Conservation (phyloP, 148 eudicot species). For the Bassia scoparia region DNA sequence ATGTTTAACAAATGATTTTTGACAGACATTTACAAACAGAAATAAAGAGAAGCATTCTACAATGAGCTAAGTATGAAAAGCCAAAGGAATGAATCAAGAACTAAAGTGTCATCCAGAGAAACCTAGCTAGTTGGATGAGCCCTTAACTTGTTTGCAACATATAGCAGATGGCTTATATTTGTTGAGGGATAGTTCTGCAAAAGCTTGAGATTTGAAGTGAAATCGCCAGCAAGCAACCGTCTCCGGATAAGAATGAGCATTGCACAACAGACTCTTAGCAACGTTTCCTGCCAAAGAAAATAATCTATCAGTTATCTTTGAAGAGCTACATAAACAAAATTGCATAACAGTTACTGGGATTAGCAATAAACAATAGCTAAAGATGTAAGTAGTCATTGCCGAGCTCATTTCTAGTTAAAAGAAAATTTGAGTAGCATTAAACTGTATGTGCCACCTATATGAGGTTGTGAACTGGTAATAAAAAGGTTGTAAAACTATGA, state of each 20-base stretch:
- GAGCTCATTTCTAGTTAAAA: not conserved
- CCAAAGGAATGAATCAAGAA: conserved; percentile 1
- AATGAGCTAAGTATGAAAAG: conserved; percentile 21
- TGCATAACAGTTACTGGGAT: not conserved
- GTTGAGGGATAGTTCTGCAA: conserved; percentile 90
- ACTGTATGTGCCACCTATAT: not conserved
- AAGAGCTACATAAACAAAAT: not conserved
- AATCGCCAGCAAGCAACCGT: conserved; percentile 94
- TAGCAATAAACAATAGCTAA: not conserved
- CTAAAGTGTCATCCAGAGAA: not conserved
- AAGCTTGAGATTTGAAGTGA: conserved; percentile 87
- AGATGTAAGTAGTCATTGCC: not conserved
- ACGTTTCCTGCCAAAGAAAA: conserved; percentile 64
- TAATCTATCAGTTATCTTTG: not conserved
- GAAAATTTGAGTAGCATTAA: not conserved
- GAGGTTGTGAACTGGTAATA: not conserved
- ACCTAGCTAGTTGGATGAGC: conserved; percentile 43
- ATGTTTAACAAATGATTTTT: conserved; percentile 8
- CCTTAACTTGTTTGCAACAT: conserved; percentile 89
- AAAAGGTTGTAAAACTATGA: not conserved
- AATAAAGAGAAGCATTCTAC: conserved; percentile 19
- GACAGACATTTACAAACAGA: conserved; percentile 24
- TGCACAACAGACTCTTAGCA: conserved; percentile 90
- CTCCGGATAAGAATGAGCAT: conserved; percentile 85
- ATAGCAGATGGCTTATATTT: conserved; percentile 81